These are phyloP conservation scores for Sugiyamaella xylanicola DNA, from an alignment of 1,139 yeast species.

Conservation along the genomic window DNA sequence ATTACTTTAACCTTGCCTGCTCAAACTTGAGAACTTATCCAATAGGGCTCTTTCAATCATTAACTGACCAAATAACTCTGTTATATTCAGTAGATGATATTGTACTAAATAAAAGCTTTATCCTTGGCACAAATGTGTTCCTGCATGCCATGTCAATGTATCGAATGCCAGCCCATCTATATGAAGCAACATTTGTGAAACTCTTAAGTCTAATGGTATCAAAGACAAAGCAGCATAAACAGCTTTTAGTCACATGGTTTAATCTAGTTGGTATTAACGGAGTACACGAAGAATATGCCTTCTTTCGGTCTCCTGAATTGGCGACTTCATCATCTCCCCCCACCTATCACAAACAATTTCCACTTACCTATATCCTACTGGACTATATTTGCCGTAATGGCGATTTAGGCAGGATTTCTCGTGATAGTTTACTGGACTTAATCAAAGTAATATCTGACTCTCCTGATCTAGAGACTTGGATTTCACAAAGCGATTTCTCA, in stretches of 20 bases:
- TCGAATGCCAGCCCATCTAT: slow-evolving; percentile 21
- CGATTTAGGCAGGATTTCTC: slow-evolving; percentile 37
- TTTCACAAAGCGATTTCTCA: slow-evolving; percentile 37
- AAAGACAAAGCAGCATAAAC: slow-evolving; percentile 28
- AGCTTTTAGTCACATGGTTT: slow-evolving; percentile 30
- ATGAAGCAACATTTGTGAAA: slow-evolving; percentile 28
- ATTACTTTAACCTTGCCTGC: slow-evolving; percentile 26
- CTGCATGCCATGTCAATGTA: slow-evolving; percentile 26
- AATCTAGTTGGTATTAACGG: slow-evolving; percentile 9
- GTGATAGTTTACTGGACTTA: slow-evolving; percentile 39
- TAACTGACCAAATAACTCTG: slow-evolving; percentile 26
- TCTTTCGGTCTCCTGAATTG: slow-evolving; percentile 4
- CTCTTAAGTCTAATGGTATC: slow-evolving; percentile 30
- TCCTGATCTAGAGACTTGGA: slow-evolving; percentile 35
- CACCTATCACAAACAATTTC: slow-evolving; percentile 29
- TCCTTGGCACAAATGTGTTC: slow-evolving; percentile 28
- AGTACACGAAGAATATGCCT: slow-evolving; percentile 10
- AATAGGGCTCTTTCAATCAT: slow-evolving; percentile 19
- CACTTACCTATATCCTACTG: slow-evolving; percentile 36
- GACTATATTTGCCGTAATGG: slow-evolving; percentile 38
- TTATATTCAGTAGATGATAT: slow-evolving; percentile 27
- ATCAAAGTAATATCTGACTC: slow-evolving; percentile 34
- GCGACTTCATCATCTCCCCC: slow-evolving; percentile 14
- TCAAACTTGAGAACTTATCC: slow-evolving; percentile 26
- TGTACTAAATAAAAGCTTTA: slow-evolving; percentile 25